Evolutionary conservation across 495 filamentous ascomycete species (phyloP), one percentile per base, ranked within the genome.

Genomic region (Lophiotrema nucula): DNA sequence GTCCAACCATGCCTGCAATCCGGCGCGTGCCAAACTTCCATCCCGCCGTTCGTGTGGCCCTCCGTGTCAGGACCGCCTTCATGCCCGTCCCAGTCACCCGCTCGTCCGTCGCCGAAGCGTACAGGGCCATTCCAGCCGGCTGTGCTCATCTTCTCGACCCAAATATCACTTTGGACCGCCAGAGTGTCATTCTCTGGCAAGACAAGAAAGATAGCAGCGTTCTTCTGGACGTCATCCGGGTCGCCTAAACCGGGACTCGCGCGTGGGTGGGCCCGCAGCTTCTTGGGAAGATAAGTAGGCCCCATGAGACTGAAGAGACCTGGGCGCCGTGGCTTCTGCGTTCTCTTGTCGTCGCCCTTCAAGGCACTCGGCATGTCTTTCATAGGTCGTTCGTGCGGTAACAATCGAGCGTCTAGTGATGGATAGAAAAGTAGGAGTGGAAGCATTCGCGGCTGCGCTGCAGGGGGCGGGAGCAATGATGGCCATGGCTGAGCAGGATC

Each of bases 1-100:
- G 70, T 72, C 70, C 70, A 73, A 21, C 70, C 70, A 58, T 73
- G 70, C 52, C 60, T 56, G 23, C 70, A 67, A 11, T 56, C 60
- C 13, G 59, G 57, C 19, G 63, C 64, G 28, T 68, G 64, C 65
- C 62, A 64, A 4, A 68, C 60, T 33, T 69, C 63, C 38, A 72
- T 27, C 5, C 63, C 62, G 4, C 53, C 52, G 47, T 56, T 58
- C 45, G 58, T 41, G 6, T 35, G 50, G 22, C 60, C 43, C 0
- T 23, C n/a, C 2, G 8, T 35, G 31, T 4, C 2, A 2, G 12
- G 11, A 6, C 43, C 53, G 22, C 41, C 42, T 27, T 39, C 19
- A 18, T 42, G 16, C 13, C 62, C 55, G n/a, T 54, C 22, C 52
- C 46, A 67, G 26, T 56, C 60, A 4, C 39, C 47, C 13, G 18